Percentiles rank a stretch among this genome's conserved stretches.
phyloP scores from a whole-genome alignment of 23 red algal species.

The Rhodosorus marinus region DNA sequence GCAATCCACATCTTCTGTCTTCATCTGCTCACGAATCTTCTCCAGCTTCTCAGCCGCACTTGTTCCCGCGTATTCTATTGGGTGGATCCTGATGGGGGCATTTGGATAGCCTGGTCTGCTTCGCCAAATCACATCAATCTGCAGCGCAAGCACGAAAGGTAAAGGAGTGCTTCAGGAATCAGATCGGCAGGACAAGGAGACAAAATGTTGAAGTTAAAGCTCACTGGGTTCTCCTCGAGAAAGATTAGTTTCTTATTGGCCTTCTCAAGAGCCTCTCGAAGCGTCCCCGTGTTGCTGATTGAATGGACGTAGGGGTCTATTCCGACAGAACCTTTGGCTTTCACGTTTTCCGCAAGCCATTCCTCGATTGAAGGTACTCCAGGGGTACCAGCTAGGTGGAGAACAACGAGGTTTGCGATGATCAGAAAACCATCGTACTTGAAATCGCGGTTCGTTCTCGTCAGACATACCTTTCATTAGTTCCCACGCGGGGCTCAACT shows the following conservation, averaged over 20 bases:
- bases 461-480: too few species aligned
- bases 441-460: too few species aligned
- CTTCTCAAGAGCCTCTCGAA: constrained; percentile 4
- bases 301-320: constrained; percentile 33
- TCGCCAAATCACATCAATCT: constrained; percentile 84
- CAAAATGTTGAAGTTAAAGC: too few species aligned
- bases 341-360: constrained; percentile 15
- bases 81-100: constrained; percentile 32
- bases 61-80: constrained; percentile 35
- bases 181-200: too few species aligned
- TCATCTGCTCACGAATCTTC: constrained; percentile 29
- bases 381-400: constrained; percentile 8
- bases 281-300: not conserved
- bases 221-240: not conserved
- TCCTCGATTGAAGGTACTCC: constrained; percentile 16
- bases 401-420: too few species aligned
- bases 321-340: constrained; percentile 3
- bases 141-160: too few species aligned
- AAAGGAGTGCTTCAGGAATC: too few species aligned
- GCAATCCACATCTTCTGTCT: constrained; percentile 16
- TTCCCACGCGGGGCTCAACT: constrained; percentile 44
- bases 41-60: constrained; percentile 21
- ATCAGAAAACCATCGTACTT: too few species aligned
- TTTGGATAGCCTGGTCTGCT: constrained; percentile 35
- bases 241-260: constrained; percentile 8